phyloP scores from a whole-genome alignment of 2,329 filamentous ascomycete species.

The Fusarium devonianum region DNA sequence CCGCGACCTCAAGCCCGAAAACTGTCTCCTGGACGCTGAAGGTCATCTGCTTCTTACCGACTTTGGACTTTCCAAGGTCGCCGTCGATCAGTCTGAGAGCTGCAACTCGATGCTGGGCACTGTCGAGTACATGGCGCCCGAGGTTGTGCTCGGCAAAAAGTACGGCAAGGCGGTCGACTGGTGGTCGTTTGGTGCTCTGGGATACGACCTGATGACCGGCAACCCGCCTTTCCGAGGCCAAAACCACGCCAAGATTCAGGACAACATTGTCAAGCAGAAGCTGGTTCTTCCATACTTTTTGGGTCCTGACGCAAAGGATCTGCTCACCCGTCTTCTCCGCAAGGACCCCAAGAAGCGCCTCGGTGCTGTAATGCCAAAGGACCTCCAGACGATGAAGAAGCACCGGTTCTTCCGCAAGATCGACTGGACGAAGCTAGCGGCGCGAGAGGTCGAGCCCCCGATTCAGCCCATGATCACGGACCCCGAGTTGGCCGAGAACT shows the following conservation, averaged over 20 bases:
- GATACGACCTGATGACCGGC: constrained; percentile 91
- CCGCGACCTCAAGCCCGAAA: constrained; percentile 96
- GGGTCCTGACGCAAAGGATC: constrained; percentile 88
- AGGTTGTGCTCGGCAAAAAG: constrained; percentile 85
- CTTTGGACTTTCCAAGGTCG: constrained; percentile 95
- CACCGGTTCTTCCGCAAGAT: constrained; percentile 98
- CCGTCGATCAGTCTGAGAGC: constrained; percentile 67
- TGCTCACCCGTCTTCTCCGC: constrained; percentile 86
- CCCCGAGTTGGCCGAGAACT: constrained; percentile 96
- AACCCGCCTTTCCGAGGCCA: constrained; percentile 88
- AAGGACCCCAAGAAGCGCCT: constrained; percentile 93
- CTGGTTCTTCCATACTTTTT: constrained; percentile 88
- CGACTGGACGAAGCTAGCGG: constrained; percentile 88
- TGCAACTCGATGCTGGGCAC: constrained; percentile 95
- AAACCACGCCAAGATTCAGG: constrained; percentile 93
- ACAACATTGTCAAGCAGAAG: constrained; percentile 95
- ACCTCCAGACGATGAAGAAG: constrained; percentile 83
- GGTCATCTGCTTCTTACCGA: constrained; percentile 95
- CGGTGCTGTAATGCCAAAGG: constrained; percentile 87
- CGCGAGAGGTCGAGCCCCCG: constrained; percentile 82
- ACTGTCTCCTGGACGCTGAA: constrained; percentile 89
- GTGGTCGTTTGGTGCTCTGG: constrained; percentile 96
- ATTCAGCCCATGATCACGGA: constrained; percentile 95
- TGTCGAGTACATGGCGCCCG: constrained; percentile 98
- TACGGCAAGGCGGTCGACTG: constrained; percentile 97